Base-by-base conservation (phyloP, 192 early-diverging fungal species). In the Linnemannia zychae region DNA sequence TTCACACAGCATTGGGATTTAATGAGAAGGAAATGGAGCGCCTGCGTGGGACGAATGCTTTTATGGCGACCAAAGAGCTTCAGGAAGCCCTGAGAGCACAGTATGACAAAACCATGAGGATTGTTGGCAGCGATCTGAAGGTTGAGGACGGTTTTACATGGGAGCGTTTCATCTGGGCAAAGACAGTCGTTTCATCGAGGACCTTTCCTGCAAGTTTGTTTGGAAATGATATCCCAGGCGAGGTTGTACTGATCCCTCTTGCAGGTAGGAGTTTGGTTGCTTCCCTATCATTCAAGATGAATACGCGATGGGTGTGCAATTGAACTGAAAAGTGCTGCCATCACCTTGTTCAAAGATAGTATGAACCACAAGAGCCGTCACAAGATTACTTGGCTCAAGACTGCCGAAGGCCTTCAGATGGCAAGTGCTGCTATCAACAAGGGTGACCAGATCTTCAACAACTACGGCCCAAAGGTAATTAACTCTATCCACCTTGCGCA, bases 381-480 rank as follows among this genome's bases (percentile, higher is more conserved):
- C 49, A 89, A 82, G 65, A 84, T 92, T 31, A 89, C 93, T 17
- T 95, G 93, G 92, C 72, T 71, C 75, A 76, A 82, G 28, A 84
- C 89, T 15, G 69, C 72, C 4, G 82, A 87, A 20, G 86, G 77
- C 31, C 47, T 76, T 31, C 74, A 84, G 33, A 73, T 76, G 24
- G 44, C 67, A 20, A 78, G 86, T 31, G 78, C 75, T 12, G 78
- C 82, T 38, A 48, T 89, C 12, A 44, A 50, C n/a, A 53, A 75
- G 1, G 93, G 92, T 7, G 70, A 89, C 36, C 88, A 95, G 71
- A 73, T 93, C 65, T 89, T 87, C 65, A 93, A 94, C 84, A 94
- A 93, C 69, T 95, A 95, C 81, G 94, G 94, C 15, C 89, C 93
- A 46, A 95, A 95, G 87, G 90, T 92, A 66, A 63, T 31, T 31